Evolutionary conservation across 257 asterid genomes (phyloP).

Genomic region (Petrea volubilis): DNA sequence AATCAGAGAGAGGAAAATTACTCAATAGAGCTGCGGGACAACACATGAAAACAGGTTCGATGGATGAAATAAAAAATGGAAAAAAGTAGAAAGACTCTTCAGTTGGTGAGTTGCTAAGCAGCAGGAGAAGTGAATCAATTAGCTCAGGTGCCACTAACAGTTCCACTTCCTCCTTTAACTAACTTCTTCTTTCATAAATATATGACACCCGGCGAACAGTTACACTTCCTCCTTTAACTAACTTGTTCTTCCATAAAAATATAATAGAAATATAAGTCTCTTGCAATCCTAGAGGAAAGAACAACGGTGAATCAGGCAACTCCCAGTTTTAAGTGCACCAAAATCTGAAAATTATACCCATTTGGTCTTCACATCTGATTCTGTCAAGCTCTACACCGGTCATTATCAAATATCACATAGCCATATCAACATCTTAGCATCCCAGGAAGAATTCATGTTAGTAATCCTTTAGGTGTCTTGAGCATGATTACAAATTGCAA

Average conservation of each 20-base stretch:
- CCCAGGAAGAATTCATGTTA: background rate
- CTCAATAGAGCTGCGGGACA: background rate
- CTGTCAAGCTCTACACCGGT: background rate
- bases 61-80: background rate
- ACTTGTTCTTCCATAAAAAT: background rate
- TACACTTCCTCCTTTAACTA: background rate
- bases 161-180: background rate
- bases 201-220: background rate
- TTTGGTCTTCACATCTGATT: background rate
- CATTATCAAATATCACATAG: background rate
- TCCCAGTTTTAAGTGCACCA: background rate
- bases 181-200: background rate
- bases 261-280: background rate
- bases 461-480: background rate
- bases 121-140: background rate
- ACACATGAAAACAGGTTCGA: background rate
- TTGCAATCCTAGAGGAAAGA: background rate
- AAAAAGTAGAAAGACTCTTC: background rate
- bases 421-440: background rate
- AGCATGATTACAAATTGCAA: background rate
- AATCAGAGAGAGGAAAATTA: background rate
- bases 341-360: background rate
- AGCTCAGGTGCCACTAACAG: background rate
- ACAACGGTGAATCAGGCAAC: background rate
- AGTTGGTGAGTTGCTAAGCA: background rate